Evolutionary conservation across 225 moss, liverwort and hornwort genomes (phyloP), one percentile per base, ranked within the genome.

Genomic region (Pseudoscleropodium purum): DNA sequence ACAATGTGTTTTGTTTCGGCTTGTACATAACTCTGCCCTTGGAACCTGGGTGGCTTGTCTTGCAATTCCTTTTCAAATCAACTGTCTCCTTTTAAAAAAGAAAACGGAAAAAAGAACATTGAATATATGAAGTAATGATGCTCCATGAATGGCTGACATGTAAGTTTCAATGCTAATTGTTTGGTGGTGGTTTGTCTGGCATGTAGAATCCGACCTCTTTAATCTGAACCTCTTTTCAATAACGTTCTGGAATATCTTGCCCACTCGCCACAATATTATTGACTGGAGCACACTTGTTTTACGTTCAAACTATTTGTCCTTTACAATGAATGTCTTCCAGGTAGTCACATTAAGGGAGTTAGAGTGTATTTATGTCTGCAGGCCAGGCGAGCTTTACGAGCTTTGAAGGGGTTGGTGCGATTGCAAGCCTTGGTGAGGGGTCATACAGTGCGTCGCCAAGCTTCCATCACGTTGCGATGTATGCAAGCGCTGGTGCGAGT

Each of bases 381-480:
- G 95, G 95, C 95, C 6, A 79, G 95, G 88, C 91, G 95, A 87
- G 95, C 95, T 24, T 89, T 95, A 56, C 93, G 95, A 47, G 94
- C 94, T 64, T 88, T 95, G 7, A 95, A 87, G 47, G 94, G 93
- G 51, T 66, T 95, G 69, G 92, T 95, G 45, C 85, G 93, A 84
- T 76, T 95, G 68, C 94, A 95, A 89, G 94, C 94, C 83, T 81
- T 95, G 89, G 94, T 95, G 65, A 85, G 94, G 49, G 94, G 94
- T 31, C 94, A 95, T 54, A 92, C 89, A 29, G 94, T 95, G 54
- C 92, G 94, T 85, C 92, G 93, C 62, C 93, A 95, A 86, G 94
- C 94, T 31, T 90, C 94, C 14, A 95, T 93, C 70, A 95, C 94
- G 49, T 67, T 95, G 74, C 92, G 94, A 18, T 92, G 92, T 41